Evolutionary conservation across 371 early-diverging fungal genomes (phyloP), one percentile per base, ranked within the genome.

Genomic region (Entomophthora muscae): DNA sequence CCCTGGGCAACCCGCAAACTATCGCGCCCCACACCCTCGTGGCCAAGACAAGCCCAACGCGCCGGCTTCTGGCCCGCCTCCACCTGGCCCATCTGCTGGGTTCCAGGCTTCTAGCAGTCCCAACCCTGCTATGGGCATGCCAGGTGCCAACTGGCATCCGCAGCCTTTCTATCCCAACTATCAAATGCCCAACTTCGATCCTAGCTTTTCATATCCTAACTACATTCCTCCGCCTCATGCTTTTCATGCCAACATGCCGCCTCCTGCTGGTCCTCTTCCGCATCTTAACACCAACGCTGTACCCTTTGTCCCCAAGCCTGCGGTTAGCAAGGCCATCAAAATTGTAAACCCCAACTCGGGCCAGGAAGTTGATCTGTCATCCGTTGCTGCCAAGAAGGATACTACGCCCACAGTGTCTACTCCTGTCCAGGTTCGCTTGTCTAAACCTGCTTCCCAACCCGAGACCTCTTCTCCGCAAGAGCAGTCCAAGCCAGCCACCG

Each of bases 401-500:
- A 1, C 10, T 27, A 66, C 64, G 51, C 56, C 63, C 29, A 27
- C 58, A 27, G 28, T 59, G 33, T 60, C 29, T 30, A 42, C 63
- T 2, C 17, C 42, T 17, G 17, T 42, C 10, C 42, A 5, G 10
- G 42, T 42, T 42, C 42, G 42, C 42, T 10, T 42, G 10, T 42
- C 42, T 5, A 42, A 42, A 42, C 42, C 42, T 42, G 42, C 42
- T 17, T 17, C 42, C 42, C 42, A 42, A 17, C 42, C 42, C 5
- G 42, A 42, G 42, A 42, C 17, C 42, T 10, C 42, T 42, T 17
- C 42, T 3, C 28, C 55, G 26, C 61, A n/a, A 26, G n/a, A n/a
- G n/a, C n/a, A n/a, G n/a, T 52, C 54, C 67, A 65, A 51, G 55
- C 64, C 63, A 64, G 59, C 61, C 26, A 61, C 12, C 28, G 17